Percentiles rank a stretch among this genome's conserved stretches.
These are phyloP conservation scores for Spathaspora boniae DNA, from an alignment of 805 yeast species.

Conservation along the genomic window DNA sequence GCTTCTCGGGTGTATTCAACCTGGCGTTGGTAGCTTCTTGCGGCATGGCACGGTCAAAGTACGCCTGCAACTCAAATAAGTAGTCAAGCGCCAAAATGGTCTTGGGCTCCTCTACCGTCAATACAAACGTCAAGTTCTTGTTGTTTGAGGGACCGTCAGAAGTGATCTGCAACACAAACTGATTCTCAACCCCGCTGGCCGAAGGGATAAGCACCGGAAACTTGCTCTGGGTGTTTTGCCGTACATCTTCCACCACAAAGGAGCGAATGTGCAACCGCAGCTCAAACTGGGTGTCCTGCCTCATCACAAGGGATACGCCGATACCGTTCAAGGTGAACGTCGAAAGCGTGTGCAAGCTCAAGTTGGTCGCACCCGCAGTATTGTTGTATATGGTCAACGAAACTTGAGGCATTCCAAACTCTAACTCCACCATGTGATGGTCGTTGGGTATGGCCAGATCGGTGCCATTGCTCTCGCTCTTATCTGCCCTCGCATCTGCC, in stretches of 20 bases:
- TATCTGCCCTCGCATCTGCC: not conserved
- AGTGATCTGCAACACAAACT: constrained; percentile 57
- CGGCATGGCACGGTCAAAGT: constrained; percentile 47
- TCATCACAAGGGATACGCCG: constrained; percentile 48
- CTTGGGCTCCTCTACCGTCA: constrained; percentile 77
- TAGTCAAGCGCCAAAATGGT: constrained; percentile 84
- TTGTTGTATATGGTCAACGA: constrained; percentile 57
- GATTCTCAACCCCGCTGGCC: constrained; percentile 57
- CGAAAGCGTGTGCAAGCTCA: constrained; percentile 34
- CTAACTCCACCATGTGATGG: constrained; percentile 40
- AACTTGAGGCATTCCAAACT: constrained; percentile 59
- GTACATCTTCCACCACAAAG: constrained; percentile 72
- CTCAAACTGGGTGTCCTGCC: constrained; percentile 50
- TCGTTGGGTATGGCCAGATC: constrained; percentile 20
- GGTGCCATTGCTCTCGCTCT: constrained; percentile 1
- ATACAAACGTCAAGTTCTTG: constrained; percentile 44
- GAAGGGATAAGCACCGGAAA: constrained; percentile 82
- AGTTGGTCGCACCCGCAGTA: constrained; percentile 34
- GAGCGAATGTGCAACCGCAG: constrained; percentile 67
- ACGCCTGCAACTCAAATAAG: constrained; percentile 68
- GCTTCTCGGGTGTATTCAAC: constrained; percentile 4
- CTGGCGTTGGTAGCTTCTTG: constrained; percentile 3
- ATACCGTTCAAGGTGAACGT: constrained; percentile 54
- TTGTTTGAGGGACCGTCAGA: constrained; percentile 38
- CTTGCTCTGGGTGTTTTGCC: constrained; percentile 59